Conservation (phyloP, 495 filamentous ascomycete genomes). For the Penicillium verhagenii region DNA sequence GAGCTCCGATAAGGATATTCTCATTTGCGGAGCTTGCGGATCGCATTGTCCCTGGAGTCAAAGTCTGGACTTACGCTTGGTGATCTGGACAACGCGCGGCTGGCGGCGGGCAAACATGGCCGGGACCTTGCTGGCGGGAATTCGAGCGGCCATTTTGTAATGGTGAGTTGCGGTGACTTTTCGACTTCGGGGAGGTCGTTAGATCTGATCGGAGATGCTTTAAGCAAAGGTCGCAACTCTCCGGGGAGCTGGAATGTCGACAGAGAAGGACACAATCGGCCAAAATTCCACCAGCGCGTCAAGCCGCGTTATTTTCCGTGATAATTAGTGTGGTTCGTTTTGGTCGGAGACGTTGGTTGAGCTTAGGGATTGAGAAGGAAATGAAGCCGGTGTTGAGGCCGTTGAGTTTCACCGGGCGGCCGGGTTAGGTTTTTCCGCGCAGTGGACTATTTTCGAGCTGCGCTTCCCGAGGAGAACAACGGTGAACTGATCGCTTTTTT, state of each 20-base stretch:
- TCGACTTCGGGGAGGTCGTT: constrained; percentile 3
- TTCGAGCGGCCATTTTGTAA: constrained; percentile 41
- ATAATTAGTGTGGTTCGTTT: constrained; percentile 4
- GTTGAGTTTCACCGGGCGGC: constrained; percentile 47
- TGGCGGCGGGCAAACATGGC: constrained; percentile 41
- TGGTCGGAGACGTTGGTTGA: constrained; percentile 3
- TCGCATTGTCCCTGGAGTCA: neutral
- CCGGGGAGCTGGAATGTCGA: constrained; percentile 23
- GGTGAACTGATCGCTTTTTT: constrained; percentile 7
- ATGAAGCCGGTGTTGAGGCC: constrained; percentile 35
- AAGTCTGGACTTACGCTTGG: constrained; percentile 39
- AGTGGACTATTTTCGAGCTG: constrained; percentile 22
- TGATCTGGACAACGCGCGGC: constrained; percentile 29
- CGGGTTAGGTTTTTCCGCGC: constrained; percentile 50
- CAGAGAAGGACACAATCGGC: constrained; percentile 25
- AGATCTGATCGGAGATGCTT: constrained; percentile 18
- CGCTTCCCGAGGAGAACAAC: constrained; percentile 29
- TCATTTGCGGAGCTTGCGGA: neutral
- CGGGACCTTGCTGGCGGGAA: constrained; percentile 36
- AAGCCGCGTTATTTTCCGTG: constrained; percentile 11
- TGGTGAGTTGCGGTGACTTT: constrained; percentile 6
- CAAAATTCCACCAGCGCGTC: constrained; percentile 34
- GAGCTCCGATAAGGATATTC: constrained; percentile 3
- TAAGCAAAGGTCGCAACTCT: constrained; percentile 22
- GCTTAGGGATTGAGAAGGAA: constrained; percentile 12